Conservation (phyloP, 1,284 basidiomycete species). For the Leccinum fallax region DNA sequence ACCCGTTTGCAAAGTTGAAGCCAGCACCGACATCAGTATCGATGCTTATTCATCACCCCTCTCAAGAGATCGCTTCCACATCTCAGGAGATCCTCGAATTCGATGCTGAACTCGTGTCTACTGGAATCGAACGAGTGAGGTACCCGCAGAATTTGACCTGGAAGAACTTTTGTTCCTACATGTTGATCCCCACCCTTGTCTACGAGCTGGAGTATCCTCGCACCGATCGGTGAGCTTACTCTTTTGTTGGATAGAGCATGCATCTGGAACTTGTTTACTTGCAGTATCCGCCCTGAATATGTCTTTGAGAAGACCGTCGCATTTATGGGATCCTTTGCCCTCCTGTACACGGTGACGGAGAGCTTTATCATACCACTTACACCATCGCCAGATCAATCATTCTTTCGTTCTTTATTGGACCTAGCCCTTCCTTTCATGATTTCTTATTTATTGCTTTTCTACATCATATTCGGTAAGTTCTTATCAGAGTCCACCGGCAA, state of each 20-base stretch:
- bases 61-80: conserved; percentile 65
- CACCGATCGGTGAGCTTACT: conserved; percentile 66
- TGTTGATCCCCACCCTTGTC: conserved; percentile 90
- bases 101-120: conserved; percentile 74
- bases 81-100: conserved; percentile 81
- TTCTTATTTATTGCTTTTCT: conserved; percentile 79
- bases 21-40: conserved; percentile 42
- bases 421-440: conserved; percentile 94
- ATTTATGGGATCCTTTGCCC: conserved; percentile 93
- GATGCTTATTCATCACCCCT: conserved; percentile 75
- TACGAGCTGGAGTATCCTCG: conserved; percentile 97
- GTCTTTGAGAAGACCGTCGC: conserved; percentile 95
- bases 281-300: conserved; percentile 86
- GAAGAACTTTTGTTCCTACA: conserved; percentile 86
- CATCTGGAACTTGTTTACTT: background rate
- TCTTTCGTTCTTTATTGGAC: conserved; percentile 79
- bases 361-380: conserved; percentile 88
- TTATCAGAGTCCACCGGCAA: background rate
- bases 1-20: background rate
- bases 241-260: background rate
- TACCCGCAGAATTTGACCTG: conserved; percentile 90
- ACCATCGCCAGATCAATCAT: conserved; percentile 72
- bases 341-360: conserved; percentile 91
- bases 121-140: conserved; percentile 63
- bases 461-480: conserved; percentile 74